Percentiles rank a stretch among this genome's conserved stretches.
Evolutionary conservation across 768 basidiomycete species (phyloP).

Genomic region (Suillus tomentosus): DNA sequence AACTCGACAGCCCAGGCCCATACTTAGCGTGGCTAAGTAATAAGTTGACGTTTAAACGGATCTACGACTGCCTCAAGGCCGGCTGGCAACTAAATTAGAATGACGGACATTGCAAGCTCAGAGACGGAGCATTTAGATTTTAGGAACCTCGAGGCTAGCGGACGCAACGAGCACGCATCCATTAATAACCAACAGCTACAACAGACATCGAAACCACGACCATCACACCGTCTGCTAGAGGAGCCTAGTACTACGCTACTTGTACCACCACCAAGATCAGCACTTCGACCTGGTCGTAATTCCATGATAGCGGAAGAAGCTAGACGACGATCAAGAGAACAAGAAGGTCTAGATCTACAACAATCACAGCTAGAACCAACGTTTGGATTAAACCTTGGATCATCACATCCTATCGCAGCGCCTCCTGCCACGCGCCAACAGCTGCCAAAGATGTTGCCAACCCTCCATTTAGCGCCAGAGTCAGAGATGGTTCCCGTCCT

Average conservation of each 20-base stretch:
- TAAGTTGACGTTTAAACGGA: neutral
- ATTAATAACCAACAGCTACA: neutral
- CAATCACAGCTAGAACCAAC: slow-evolving; percentile 13
- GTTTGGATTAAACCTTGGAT: slow-evolving; percentile 32
- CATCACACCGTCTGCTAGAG: neutral
- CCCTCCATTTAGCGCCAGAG: slow-evolving; percentile 16
- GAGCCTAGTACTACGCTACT: slow-evolving; percentile 18
- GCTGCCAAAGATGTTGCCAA: slow-evolving; percentile 11
- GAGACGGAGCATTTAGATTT: slow-evolving; percentile 1
- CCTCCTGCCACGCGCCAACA: slow-evolving; percentile 8
- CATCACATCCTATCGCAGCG: slow-evolving; percentile 14
- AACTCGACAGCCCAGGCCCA: neutral
- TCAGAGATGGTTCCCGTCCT: slow-evolving; percentile 29
- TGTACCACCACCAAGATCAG: slow-evolving; percentile 34
- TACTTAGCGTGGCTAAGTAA: neutral
- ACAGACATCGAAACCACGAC: neutral
- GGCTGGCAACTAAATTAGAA: neutral
- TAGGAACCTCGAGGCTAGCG: neutral
- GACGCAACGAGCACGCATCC: slow-evolving; percentile 1
- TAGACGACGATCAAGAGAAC: slow-evolving; percentile 1
- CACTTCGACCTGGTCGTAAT: slow-evolving; percentile 33
- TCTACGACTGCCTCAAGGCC: neutral
- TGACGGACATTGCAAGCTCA: slow-evolving; percentile 4
- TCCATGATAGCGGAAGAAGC: neutral
- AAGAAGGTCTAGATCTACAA: neutral